Percentiles rank a stretch among this genome's conserved stretches.
Evolutionary conservation across 2,329 filamentous ascomycete genomes (phyloP).

Genomic region (Penicillium decumbens): DNA sequence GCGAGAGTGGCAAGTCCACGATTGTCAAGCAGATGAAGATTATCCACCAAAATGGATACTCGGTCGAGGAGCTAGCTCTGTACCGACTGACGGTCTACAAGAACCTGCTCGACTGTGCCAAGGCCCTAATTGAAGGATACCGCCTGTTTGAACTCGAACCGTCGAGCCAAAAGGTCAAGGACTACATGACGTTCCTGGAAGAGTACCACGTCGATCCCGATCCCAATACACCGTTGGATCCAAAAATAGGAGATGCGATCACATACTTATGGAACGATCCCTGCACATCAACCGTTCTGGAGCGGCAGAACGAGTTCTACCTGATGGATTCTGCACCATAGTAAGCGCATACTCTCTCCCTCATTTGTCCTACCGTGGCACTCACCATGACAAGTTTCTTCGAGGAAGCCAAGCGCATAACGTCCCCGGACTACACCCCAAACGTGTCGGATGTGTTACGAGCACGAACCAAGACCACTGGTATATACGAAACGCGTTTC

Average conservation of each 20-base stretch:
- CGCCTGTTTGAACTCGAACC: constrained; percentile 84
- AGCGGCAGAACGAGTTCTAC: constrained; percentile 96
- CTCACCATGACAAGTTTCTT: constrained; percentile 68
- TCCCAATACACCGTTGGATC: constrained; percentile 77
- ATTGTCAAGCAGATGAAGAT: constrained; percentile 99
- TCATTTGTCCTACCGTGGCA: constrained; percentile 5
- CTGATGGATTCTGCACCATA: constrained; percentile 99
- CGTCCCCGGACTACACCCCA: constrained; percentile 78
- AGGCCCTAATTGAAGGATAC: constrained; percentile 86
- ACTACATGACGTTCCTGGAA: constrained; percentile 72
- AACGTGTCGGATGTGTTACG: constrained; percentile 92
- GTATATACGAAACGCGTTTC: constrained; percentile 98
- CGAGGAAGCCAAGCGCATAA: constrained; percentile 82
- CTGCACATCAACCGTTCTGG: constrained; percentile 74
- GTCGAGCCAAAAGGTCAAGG: constrained; percentile 64
- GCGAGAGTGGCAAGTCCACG: constrained; percentile 97
- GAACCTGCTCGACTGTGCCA: constrained; percentile 94
- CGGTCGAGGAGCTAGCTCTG: constrained; percentile 84
- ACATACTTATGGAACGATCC: constrained; percentile 87
- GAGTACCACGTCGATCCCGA: constrained; percentile 89
- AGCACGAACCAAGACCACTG: constrained; percentile 94
- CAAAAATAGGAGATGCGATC: constrained; percentile 75
- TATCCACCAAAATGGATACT: constrained; percentile 97
- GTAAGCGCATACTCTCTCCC: constrained; percentile 52
- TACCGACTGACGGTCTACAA: constrained; percentile 98